Evolutionary conservation across 805 yeast genomes (phyloP).

Genomic region (Candida lessepsii): DNA sequence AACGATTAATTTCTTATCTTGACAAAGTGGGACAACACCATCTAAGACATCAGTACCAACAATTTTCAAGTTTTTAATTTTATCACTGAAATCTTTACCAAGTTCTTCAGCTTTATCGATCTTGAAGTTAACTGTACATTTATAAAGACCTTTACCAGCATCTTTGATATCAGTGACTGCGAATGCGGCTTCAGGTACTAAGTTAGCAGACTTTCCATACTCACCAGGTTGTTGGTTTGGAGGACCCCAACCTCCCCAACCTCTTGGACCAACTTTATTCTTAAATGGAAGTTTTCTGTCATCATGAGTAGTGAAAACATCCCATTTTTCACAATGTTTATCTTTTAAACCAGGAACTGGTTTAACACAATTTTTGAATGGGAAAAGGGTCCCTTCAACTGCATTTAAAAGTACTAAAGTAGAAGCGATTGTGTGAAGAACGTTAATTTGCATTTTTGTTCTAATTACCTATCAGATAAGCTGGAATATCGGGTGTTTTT

Average conservation of each 20-base stretch:
- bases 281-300: too few species aligned
- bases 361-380: conserved; percentile 1
- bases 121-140: conserved; percentile 24
- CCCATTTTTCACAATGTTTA: conserved; percentile 8
- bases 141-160: conserved; percentile 19
- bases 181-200: conserved; percentile 24
- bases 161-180: conserved; percentile 23
- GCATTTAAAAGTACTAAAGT: conserved; percentile 1
- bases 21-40: conserved; percentile 13
- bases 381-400: conserved; percentile 10
- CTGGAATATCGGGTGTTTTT: too few species aligned
- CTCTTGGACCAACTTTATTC: neutral
- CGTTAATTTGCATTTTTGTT: conserved; percentile 8
- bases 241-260: too few species aligned
- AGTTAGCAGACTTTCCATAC: conserved; percentile 7
- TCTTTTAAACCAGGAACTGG: neutral
- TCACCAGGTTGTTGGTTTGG: too few species aligned
- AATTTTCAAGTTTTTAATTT: conserved; percentile 18
- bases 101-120: conserved; percentile 21
- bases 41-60: conserved; percentile 22
- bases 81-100: conserved; percentile 14
- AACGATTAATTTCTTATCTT: conserved; percentile 12
- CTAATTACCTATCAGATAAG: too few species aligned
- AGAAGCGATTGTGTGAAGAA: conserved; percentile 10
- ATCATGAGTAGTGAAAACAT: conserved; percentile 8